Percentiles rank a stretch among this genome's conserved stretches.
phyloP scores from a whole-genome alignment of 257 asterid genomes.

The Solanum gandarillasii region DNA sequence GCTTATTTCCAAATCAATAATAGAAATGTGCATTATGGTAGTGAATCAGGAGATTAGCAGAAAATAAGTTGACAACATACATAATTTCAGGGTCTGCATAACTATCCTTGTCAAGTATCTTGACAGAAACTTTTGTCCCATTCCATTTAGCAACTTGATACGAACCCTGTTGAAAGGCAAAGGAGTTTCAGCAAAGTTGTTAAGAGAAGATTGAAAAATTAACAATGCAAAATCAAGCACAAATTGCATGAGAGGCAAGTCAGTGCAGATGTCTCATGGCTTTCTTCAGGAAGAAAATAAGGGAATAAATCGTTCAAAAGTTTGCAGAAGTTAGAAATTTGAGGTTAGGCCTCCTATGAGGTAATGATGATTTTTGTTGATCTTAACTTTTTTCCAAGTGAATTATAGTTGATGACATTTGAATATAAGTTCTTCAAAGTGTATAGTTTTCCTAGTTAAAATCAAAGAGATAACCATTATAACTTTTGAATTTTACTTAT shows the following conservation, averaged over 20 bases:
- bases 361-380: neutral
- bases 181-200: neutral
- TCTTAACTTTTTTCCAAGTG: neutral
- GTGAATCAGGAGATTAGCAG: neutral
- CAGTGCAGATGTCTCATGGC: neutral
- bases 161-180: constrained; percentile 49
- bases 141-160: constrained; percentile 99
- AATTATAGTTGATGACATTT: neutral
- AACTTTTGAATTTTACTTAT: neutral
- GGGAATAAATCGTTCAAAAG: neutral
- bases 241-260: neutral
- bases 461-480: neutral
- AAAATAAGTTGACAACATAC: constrained; percentile 20
- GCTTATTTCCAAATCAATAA: neutral
- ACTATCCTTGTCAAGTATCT: constrained; percentile 87
- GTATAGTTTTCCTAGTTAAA: neutral
- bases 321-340: neutral
- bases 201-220: neutral
- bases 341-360: neutral
- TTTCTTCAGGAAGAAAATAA: neutral
- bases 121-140: constrained; percentile 93
- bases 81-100: constrained; percentile 67
- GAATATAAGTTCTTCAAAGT: neutral
- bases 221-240: neutral
- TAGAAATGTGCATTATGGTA: neutral